Evolutionary conservation across 176 grass and related monocot species (phyloP).

Genomic region (Alopecurus myosuroides): DNA sequence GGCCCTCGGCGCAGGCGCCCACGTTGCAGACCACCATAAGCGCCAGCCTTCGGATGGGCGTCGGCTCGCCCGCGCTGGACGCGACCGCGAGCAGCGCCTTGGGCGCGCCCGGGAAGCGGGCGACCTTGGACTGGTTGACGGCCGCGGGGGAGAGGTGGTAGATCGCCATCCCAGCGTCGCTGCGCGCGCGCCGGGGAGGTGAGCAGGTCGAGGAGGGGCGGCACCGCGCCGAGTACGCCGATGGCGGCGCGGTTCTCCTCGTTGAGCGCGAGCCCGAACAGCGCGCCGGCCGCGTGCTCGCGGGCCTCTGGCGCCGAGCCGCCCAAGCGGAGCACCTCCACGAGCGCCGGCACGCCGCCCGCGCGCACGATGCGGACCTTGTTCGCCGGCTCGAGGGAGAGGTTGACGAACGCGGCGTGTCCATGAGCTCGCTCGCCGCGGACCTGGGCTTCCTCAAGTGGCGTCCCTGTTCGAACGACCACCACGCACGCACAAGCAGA

Average conservation of each 20-base stretch:
- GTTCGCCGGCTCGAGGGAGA: constrained; percentile 57
- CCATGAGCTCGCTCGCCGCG: too few relatives aligned
- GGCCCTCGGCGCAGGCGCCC: constrained; percentile 49
- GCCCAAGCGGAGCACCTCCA: constrained; percentile 47
- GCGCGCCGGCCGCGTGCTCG: constrained; percentile 65
- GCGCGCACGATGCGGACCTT: constrained; percentile 67
- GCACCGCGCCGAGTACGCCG: constrained; percentile 66
- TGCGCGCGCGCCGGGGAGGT: constrained; percentile 34
- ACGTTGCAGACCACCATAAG: constrained; percentile 87
- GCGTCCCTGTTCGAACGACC: too few relatives aligned
- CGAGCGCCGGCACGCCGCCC: constrained; percentile 57
- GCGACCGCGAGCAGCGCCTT: constrained; percentile 44
- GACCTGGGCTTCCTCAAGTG: too few relatives aligned
- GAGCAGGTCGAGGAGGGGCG: constrained; percentile 56
- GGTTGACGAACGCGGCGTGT: too few relatives aligned
- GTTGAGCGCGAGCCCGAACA: constrained; percentile 62
- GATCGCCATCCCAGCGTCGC: constrained; percentile 68
- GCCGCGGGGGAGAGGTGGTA: constrained; percentile 68
- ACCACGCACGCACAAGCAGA: too few relatives aligned
- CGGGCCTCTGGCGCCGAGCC: constrained; percentile 40
- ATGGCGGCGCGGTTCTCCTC: constrained; percentile 88
- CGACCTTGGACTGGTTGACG: constrained; percentile 65
- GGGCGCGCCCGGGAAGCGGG: constrained; percentile 41
- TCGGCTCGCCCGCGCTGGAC: constrained; percentile 4
- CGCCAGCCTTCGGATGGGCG: constrained; percentile 49